Evolutionary conservation across 805 yeast species (phyloP).

Genomic region (Debaryomyces hansenii): DNA sequence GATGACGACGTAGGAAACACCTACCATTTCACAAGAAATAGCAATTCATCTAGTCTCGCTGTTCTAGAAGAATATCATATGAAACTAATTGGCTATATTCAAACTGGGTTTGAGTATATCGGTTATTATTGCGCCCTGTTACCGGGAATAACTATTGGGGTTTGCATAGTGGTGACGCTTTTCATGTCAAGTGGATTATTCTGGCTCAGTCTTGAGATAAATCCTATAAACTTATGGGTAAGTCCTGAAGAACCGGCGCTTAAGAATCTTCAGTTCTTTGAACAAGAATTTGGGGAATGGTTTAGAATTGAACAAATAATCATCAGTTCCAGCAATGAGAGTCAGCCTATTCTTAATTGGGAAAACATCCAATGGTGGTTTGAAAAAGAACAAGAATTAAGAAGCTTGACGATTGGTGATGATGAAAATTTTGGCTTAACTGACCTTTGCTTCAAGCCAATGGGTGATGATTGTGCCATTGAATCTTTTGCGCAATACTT

Average conservation of each 20-base stretch:
- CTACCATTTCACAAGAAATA: slow-evolving; percentile 9
- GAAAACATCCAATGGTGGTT: slow-evolving; percentile 86
- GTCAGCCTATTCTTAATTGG: slow-evolving; percentile 60
- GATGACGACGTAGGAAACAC: slow-evolving; percentile 18
- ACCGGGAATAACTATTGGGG: slow-evolving; percentile 43
- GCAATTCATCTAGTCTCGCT: not conserved
- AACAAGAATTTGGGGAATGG: slow-evolving; percentile 85
- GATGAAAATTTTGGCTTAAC: slow-evolving; percentile 36
- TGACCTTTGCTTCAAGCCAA: slow-evolving; percentile 82
- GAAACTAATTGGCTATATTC: slow-evolving; percentile 13
- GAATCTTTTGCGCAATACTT: slow-evolving; percentile 91
- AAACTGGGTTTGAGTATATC: slow-evolving; percentile 43
- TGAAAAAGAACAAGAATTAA: slow-evolving; percentile 59
- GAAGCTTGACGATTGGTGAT: slow-evolving; percentile 25
- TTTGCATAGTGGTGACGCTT: slow-evolving; percentile 32
- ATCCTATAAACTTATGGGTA: slow-evolving; percentile 90
- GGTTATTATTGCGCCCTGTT: slow-evolving; percentile 61
- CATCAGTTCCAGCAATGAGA: slow-evolving; percentile 57
- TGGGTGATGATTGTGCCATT: slow-evolving; percentile 74
- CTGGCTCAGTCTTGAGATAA: slow-evolving; percentile 61
- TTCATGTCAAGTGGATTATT: slow-evolving; percentile 53
- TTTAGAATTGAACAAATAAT: slow-evolving; percentile 85
- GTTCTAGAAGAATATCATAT: not conserved
- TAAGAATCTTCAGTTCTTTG: slow-evolving; percentile 67
- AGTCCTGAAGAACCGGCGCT: slow-evolving; percentile 72